Conservation (phyloP, 1,284 basidiomycete species). For the Puccinia triticina region DNA sequence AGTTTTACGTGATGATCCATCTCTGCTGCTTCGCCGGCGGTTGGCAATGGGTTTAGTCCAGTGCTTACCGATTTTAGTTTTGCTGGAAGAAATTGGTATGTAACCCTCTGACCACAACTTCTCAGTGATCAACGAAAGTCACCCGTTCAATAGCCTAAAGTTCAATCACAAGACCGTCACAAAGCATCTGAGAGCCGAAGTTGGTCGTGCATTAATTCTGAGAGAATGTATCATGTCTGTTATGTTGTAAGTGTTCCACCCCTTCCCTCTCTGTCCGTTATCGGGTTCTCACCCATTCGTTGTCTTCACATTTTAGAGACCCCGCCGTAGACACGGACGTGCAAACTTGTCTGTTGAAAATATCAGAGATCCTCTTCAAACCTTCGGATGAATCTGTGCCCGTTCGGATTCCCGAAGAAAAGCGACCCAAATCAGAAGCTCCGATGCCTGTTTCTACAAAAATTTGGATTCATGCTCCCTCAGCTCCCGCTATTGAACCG, state of each 20-base stretch:
- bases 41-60: constrained; percentile 84
- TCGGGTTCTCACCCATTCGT: background rate
- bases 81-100: constrained; percentile 80
- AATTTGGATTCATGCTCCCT: constrained; percentile 37
- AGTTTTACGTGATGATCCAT: constrained; percentile 85
- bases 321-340: constrained; percentile 80
- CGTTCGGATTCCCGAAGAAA: constrained; percentile 63
- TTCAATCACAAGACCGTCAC: constrained; percentile 78
- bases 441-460: constrained; percentile 43
- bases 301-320: constrained; percentile 62
- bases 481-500: constrained; percentile 31
- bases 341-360: constrained; percentile 85
- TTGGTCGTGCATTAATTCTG: constrained; percentile 78
- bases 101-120: constrained; percentile 64
- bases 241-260: constrained; percentile 68
- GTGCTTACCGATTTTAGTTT: constrained; percentile 80
- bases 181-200: constrained; percentile 78
- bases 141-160: constrained; percentile 67
- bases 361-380: constrained; percentile 85
- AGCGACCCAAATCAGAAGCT: constrained; percentile 37
- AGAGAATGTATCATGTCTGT: constrained; percentile 79
- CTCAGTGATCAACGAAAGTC: constrained; percentile 69
- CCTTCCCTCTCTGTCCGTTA: constrained; percentile 26
- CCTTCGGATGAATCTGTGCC: constrained; percentile 80
- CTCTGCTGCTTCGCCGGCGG: constrained; percentile 77